A percentile compares a stretch with the other conserved stretches of the same genome.
Evolutionary conservation across 164 flowering plant genomes (phyloP).

Genomic region (Magnolia kwangsiensis): DNA sequence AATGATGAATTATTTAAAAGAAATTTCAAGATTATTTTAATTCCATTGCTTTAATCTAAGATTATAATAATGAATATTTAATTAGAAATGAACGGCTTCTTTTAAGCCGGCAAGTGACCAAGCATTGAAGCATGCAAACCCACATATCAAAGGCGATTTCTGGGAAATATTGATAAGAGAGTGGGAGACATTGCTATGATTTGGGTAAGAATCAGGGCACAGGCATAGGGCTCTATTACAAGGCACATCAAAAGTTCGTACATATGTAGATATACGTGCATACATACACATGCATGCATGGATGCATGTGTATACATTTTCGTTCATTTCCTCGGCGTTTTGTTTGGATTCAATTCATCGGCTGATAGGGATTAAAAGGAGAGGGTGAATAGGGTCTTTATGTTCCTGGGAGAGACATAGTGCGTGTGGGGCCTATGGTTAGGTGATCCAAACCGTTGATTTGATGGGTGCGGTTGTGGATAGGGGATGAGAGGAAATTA

Average conservation of each 20-base stretch:
- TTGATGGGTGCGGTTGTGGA: too few relatives aligned
- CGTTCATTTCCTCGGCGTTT: too few relatives aligned
- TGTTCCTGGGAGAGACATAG: too few relatives aligned
- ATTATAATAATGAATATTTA: neutral
- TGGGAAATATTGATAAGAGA: constrained; percentile 10
- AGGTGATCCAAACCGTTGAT: too few relatives aligned
- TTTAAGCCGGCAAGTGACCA: constrained; percentile 1
- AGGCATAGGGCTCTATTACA: neutral
- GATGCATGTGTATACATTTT: too few relatives aligned
- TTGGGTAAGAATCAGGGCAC: constrained; percentile 28
- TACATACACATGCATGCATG: neutral
- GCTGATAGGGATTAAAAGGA: too few relatives aligned
- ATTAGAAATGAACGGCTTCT: neutral
- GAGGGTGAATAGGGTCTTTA: too few relatives aligned
- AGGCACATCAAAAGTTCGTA: neutral
- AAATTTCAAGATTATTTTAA: neutral
- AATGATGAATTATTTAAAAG: neutral
- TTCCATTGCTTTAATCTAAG: neutral
- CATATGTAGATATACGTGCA: neutral
- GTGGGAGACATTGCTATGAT: constrained; percentile 31
- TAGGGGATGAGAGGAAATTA: too few relatives aligned
- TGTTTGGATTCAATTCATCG: too few relatives aligned
- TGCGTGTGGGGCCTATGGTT: too few relatives aligned
- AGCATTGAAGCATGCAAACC: neutral
- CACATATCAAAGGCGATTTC: neutral